These are phyloP conservation scores for Polychaeton citri DNA, from an alignment of 2,329 filamentous ascomycete species.

Conservation along the genomic window DNA sequence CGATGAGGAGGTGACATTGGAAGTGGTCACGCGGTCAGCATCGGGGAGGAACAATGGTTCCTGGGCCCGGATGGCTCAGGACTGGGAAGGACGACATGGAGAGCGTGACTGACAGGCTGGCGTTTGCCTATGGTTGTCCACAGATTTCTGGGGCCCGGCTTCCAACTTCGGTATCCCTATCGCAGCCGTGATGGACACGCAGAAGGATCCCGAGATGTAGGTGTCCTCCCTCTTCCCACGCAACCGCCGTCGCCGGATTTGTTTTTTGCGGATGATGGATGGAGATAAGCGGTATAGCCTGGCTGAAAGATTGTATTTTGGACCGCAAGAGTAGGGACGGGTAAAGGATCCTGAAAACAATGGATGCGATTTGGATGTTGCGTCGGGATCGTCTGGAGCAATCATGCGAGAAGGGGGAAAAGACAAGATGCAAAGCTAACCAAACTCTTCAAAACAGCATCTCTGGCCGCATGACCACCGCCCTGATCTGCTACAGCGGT, in stretches of 20 bases:
- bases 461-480: conserved; percentile 50
- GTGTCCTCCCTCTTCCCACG: conserved; percentile 7
- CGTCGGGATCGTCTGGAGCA: too few species aligned
- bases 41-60: not conserved
- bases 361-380: too few species aligned
- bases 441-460: conserved; percentile 36
- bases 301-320: not conserved
- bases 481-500: conserved; percentile 46
- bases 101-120: not conserved
- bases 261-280: too few species aligned
- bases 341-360: not conserved
- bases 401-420: too few species aligned
- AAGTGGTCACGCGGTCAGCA: not conserved
- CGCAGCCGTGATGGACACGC: conserved; percentile 40
- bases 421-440: too few species aligned
- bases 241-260: too few species aligned
- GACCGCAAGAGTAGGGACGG: not conserved
- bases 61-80: too few species aligned
- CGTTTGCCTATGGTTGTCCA: not conserved
- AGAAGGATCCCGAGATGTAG: conserved; percentile 40
- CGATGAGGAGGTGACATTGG: not conserved
- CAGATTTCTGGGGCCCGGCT: conserved; percentile 40
- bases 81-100: too few species aligned
- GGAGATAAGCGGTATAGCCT: too few species aligned
- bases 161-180: conserved; percentile 42